Evolutionary conservation across 768 basidiomycete genomes (phyloP), one percentile per base, ranked within the genome.

Genomic region (Pleurotus giganteus): DNA sequence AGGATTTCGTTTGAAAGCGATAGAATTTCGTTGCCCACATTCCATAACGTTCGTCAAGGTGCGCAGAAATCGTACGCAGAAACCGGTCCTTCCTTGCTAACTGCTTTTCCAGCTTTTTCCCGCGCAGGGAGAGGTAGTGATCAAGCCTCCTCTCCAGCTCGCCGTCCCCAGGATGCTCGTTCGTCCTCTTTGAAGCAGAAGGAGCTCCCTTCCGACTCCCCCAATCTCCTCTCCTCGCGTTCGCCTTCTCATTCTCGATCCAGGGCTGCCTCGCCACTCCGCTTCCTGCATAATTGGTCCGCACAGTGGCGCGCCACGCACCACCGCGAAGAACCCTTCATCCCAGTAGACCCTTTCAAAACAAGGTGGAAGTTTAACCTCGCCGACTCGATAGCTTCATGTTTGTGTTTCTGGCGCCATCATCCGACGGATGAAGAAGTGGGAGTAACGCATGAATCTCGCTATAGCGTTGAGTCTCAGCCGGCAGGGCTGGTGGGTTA

Each of bases 1-100:
- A 77, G 80, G 36, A 74, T 82, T 31, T 82, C 81, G 0, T 81
- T 82, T 17, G 84, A 86, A 27, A 80, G 77, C 56, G 82, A 83
- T 47, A 69, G 75, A 23, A 63, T 62, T 12, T 78, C 75, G 19
- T 63, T 70, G 32, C 74, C 74, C 21, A 65, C 72, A 0, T 69
- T 71, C 39, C 74, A 67, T 53, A 70, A 69, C 54, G 58, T 74
- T 56, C 63, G 69, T 54, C 72, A 78, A 71, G 67, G 81, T 78
- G 57, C 55, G 64, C 13, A 58, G 53, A 41, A 15, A 50, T 47
- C n/a, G 7, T 23, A 2, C 32, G 11, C 24, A 15, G 49, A 7
- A 27, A 27, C 34, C 44, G 12, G 45, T n/a, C 21, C 12, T 15
- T 44, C 19, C 28, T n/a, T 34, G 23, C n/a, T 52, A 29, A 34